phyloP scores from a whole-genome alignment of 352 stramenopile genomes.

The Globisporangium echinulatum region DNA sequence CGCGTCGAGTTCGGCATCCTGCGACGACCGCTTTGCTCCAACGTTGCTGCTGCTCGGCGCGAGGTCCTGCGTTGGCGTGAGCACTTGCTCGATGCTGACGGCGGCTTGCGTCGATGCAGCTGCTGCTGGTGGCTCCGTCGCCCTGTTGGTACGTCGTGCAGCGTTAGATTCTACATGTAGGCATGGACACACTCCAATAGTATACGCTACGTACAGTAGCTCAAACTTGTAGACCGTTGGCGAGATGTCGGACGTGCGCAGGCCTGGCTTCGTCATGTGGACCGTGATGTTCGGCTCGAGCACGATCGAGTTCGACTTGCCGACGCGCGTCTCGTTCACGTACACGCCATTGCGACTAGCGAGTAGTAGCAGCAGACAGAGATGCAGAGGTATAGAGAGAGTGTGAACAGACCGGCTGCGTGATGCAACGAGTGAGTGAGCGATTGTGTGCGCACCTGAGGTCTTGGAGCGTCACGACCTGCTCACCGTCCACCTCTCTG shows the following conservation, averaged over 20 bases:
- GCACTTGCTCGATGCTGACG: neutral
- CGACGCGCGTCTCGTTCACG: conserved; percentile 54
- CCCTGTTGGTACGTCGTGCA: neutral
- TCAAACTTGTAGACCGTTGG: conserved; percentile 64
- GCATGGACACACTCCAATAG: neutral
- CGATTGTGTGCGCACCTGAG: conserved; percentile 31
- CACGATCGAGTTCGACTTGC: conserved; percentile 24
- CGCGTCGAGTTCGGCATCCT: neutral
- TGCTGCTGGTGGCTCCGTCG: neutral
- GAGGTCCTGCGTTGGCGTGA: neutral
- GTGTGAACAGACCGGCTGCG: neutral
- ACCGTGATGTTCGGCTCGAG: conserved; percentile 43
- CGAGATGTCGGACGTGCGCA: conserved; percentile 17
- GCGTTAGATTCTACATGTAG: neutral
- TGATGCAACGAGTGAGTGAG: neutral
- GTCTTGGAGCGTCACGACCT: conserved; percentile 38
- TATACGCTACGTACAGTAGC: conserved; percentile 35
- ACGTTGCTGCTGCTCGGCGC: too few species aligned
- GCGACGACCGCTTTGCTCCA: neutral
- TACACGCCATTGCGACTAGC: conserved; percentile 45
- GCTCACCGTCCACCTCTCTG: conserved; percentile 16
- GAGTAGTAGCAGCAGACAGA: conserved; percentile 20
- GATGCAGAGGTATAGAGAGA: neutral
- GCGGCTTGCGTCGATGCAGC: neutral
- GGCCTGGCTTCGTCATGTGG: conserved; percentile 64